Evolutionary conservation across 2,329 filamentous ascomycete species (phyloP).

Genomic region (Arthroderma sp.): DNA sequence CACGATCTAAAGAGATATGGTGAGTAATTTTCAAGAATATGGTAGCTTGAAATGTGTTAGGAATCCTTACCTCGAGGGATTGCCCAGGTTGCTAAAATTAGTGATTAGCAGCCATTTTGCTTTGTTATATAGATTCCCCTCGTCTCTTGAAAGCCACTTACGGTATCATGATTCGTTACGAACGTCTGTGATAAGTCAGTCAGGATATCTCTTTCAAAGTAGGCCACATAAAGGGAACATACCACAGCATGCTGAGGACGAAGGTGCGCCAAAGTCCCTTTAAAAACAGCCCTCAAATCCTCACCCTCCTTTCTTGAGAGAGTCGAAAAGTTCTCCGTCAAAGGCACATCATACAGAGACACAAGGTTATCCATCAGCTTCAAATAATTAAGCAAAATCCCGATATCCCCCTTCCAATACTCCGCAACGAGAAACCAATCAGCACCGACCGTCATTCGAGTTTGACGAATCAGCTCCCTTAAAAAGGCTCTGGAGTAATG

Average conservation of each 20-base stretch:
- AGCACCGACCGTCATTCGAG: slow-evolving; percentile 39
- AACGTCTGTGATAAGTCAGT: slow-evolving; percentile 36
- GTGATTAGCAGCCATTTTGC: no score
- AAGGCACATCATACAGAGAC: slow-evolving; percentile 52
- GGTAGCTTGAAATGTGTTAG: no score
- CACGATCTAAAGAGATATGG: slow-evolving; percentile 30
- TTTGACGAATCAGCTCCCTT: slow-evolving; percentile 46
- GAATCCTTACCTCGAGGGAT: slow-evolving; percentile 37
- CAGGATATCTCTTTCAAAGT: background rate
- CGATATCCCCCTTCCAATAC: slow-evolving; percentile 50
- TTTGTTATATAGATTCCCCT: no score
- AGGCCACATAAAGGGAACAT: slow-evolving; percentile 16
- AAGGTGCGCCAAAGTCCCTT: slow-evolving; percentile 43
- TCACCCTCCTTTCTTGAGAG: slow-evolving; percentile 43
- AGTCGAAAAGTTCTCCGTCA: slow-evolving; percentile 54
- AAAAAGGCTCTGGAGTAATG: slow-evolving; percentile 58
- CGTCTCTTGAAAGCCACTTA: slow-evolving; percentile 13
- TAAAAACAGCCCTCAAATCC: slow-evolving; percentile 53
- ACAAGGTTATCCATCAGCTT: slow-evolving; percentile 46
- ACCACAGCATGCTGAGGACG: slow-evolving; percentile 46
- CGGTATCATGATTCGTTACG: slow-evolving; percentile 60
- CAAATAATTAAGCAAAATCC: slow-evolving; percentile 45
- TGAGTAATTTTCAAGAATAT: background rate
- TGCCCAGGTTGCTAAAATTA: slow-evolving; percentile 43
- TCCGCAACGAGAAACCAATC: slow-evolving; percentile 56